A percentile compares a stretch with the other conserved stretches of the same genome.
phyloP scores from a whole-genome alignment of 805 yeast species.

The Diddensiella transvaalensis region DNA sequence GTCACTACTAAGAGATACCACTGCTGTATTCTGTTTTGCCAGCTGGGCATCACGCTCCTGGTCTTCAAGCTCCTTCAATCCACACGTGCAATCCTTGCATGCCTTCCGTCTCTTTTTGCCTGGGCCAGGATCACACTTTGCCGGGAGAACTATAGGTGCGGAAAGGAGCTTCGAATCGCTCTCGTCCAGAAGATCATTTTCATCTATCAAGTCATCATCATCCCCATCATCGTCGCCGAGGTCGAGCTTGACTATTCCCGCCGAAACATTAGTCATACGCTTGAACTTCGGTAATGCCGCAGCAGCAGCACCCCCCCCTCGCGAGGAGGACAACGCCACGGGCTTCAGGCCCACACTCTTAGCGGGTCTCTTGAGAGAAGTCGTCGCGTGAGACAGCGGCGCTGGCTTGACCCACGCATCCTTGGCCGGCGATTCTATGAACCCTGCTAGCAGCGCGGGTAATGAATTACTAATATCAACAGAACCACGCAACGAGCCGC shows the following conservation, averaged over 20 bases:
- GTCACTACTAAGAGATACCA: slow-evolving; percentile 52
- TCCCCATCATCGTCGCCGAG: slow-evolving; percentile 39
- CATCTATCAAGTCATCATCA: slow-evolving; percentile 55
- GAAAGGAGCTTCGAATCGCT: slow-evolving; percentile 26
- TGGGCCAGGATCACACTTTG: slow-evolving; percentile 48
- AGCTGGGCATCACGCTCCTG: slow-evolving; percentile 42
- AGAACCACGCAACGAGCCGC: slow-evolving; percentile 33
- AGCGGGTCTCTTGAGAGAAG: slow-evolving; percentile 14
- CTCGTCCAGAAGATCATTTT: slow-evolving; percentile 50
- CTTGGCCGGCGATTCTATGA: slow-evolving; percentile 42
- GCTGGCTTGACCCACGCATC: slow-evolving; percentile 57
- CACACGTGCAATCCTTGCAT: slow-evolving; percentile 98
- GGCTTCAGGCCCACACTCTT: no score
- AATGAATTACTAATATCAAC: slow-evolving; percentile 30
- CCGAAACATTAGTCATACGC: slow-evolving; percentile 20
- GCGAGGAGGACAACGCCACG: no score
- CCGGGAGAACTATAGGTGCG: slow-evolving; percentile 51
- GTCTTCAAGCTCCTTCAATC: slow-evolving; percentile 79
- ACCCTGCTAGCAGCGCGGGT: slow-evolving; percentile 66
- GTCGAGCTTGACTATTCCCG: slow-evolving; percentile 40
- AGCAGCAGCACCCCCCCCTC: slow-evolving; percentile 9
- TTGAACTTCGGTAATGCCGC: slow-evolving; percentile 24
- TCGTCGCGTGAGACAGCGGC: slow-evolving; percentile 28
- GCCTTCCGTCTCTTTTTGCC: slow-evolving; percentile 76
- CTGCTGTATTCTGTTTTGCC: slow-evolving; percentile 52